These are phyloP conservation scores for Clavaria fumosa DNA, from an alignment of 768 basidiomycete genomes.

Conservation along the genomic window DNA sequence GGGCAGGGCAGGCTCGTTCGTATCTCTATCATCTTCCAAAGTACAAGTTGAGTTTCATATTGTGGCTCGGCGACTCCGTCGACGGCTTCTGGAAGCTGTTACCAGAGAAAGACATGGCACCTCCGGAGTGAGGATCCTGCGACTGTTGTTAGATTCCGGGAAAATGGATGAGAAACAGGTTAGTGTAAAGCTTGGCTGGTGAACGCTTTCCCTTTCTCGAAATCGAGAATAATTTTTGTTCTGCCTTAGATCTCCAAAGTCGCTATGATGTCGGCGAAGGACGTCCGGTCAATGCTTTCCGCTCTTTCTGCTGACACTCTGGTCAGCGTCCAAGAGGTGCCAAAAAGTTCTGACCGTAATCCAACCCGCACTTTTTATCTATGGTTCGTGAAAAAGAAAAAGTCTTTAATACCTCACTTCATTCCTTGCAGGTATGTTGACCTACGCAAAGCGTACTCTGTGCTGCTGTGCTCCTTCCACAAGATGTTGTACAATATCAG, in stretches of 20 bases:
- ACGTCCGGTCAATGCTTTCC: slow-evolving; percentile 67
- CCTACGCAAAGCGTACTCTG: slow-evolving; percentile 64
- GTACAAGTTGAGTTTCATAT: slow-evolving; percentile 71
- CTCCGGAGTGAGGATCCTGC: slow-evolving; percentile 69
- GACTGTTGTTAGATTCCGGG: slow-evolving; percentile 62
- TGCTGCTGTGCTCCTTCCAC: slow-evolving; percentile 65
- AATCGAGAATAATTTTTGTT: slow-evolving; percentile 1
- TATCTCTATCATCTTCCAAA: slow-evolving; percentile 55
- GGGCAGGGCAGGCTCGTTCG: slow-evolving; percentile 54
- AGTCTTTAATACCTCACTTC: slow-evolving; percentile 1
- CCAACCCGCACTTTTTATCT: slow-evolving; percentile 82
- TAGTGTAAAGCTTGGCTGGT: slow-evolving; percentile 10
- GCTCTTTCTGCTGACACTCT: slow-evolving; percentile 67
- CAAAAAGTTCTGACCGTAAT: slow-evolving; percentile 80
- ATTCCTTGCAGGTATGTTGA: slow-evolving; percentile 68
- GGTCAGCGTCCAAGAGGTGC: slow-evolving; percentile 86
- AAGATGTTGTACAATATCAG: slow-evolving; percentile 84
- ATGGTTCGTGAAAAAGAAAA: too few relatives aligned
- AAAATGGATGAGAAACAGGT: slow-evolving; percentile 96
- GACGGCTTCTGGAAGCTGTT: slow-evolving; percentile 60
- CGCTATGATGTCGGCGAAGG: slow-evolving; percentile 84
- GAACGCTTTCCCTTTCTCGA: slow-evolving; percentile 1
- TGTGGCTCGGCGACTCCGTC: slow-evolving; percentile 49
- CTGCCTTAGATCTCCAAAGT: slow-evolving; percentile 89
- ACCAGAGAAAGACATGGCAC: slow-evolving; percentile 72